A percentile compares a stretch with the other conserved stretches of the same genome.
These are phyloP conservation scores for Ogataea paradorogensis DNA, from an alignment of 805 yeast species.

Conservation along the genomic window DNA sequence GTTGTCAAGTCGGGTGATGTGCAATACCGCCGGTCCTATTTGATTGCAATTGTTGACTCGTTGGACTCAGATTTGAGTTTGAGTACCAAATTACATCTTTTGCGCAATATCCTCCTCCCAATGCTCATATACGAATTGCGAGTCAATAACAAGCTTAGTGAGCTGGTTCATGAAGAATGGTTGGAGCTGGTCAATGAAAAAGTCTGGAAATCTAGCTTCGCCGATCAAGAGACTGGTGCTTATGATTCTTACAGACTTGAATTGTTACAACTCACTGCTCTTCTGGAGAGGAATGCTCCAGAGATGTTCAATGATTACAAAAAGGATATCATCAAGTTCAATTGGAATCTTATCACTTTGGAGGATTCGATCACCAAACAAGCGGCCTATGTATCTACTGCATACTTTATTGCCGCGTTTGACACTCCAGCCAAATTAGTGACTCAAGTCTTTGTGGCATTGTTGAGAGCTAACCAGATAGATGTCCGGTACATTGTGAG, in stretches of 20 bases:
- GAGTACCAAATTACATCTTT: conserved; percentile 58
- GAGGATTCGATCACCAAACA: conserved; percentile 89
- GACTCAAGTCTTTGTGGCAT: conserved; percentile 87
- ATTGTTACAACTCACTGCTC: conserved; percentile 75
- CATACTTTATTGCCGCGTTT: conserved; percentile 79
- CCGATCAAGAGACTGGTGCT: conserved; percentile 58
- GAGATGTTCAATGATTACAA: conserved; percentile 53
- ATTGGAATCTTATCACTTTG: conserved; percentile 88
- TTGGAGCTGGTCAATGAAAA: conserved; percentile 55
- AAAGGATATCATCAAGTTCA: conserved; percentile 86
- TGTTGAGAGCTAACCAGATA: conserved; percentile 76
- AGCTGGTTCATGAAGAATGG: conserved; percentile 45
- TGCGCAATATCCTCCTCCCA: conserved; percentile 62
- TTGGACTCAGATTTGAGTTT: conserved; percentile 43
- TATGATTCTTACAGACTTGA: conserved; percentile 75
- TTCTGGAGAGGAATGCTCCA: conserved; percentile 69
- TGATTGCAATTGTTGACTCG: conserved; percentile 50
- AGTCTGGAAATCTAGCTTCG: conserved; percentile 68
- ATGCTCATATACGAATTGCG: conserved; percentile 61
- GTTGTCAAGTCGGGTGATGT: conserved; percentile 52
- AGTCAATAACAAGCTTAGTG: conserved; percentile 36
- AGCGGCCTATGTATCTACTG: conserved; percentile 85
- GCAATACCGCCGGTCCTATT: conserved; percentile 45
- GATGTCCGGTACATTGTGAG: conserved; percentile 82
- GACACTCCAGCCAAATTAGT: conserved; percentile 89